Evolutionary conservation across 2,329 filamentous ascomycete species (phyloP).

Genomic region (Fusarium nodosum): DNA sequence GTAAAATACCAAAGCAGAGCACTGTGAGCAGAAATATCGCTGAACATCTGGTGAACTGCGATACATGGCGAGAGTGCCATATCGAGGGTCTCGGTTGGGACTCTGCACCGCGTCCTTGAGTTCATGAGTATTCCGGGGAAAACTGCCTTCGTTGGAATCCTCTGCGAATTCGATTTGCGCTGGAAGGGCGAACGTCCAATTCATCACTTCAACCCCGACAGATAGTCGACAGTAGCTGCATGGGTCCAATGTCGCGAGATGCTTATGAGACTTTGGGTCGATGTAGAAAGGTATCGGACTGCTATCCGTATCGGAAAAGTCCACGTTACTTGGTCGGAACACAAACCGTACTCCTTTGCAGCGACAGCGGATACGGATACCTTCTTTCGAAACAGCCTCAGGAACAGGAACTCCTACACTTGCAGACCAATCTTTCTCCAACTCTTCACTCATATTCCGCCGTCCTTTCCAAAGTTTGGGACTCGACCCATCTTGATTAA

Average conservation of each 20-base stretch:
- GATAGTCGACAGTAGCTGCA: conserved; percentile 63
- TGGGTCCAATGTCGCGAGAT: conserved; percentile 57
- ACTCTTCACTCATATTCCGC: conserved; percentile 42
- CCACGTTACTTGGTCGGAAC: conserved; percentile 53
- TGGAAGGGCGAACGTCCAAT: conserved; percentile 61
- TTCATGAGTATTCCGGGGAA: conserved; percentile 20
- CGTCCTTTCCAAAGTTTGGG: conserved; percentile 49
- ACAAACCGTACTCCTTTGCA: conserved; percentile 62
- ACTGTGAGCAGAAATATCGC: conserved; percentile 63
- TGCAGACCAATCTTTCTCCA: conserved; percentile 53
- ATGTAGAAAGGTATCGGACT: conserved; percentile 59
- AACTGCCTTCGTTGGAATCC: conserved; percentile 9
- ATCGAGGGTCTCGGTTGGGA: conserved; percentile 50
- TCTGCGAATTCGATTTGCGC: conserved; percentile 55
- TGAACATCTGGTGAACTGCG: conserved; percentile 60
- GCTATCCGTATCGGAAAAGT: conserved; percentile 37
- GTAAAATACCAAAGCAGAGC: conserved; percentile 64
- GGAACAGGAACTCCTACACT: conserved; percentile 15
- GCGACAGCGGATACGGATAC: conserved; percentile 59
- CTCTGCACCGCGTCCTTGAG: conserved; percentile 55
- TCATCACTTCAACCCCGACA: conserved; percentile 58
- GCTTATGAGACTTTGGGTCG: conserved; percentile 59
- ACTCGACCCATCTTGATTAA: conserved; percentile 50
- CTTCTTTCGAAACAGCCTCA: conserved; percentile 33
- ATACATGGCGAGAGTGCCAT: conserved; percentile 61